Conservation (phyloP, 2,329 filamentous ascomycete genomes). For the Fusarium nygamai region DNA sequence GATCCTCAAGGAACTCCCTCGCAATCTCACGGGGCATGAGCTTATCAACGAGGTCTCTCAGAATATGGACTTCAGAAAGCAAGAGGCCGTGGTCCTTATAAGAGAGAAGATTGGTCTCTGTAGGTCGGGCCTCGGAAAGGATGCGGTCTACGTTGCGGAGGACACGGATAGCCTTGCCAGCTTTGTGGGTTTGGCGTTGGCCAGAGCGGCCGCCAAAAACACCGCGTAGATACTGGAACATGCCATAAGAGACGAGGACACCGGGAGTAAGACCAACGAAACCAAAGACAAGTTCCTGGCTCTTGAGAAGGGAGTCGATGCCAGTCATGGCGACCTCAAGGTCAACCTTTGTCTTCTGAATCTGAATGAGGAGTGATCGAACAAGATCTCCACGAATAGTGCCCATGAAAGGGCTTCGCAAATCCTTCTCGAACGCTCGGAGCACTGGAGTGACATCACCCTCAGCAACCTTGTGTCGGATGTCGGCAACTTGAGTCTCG, state of each 20-base stretch:
- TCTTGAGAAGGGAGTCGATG: slow-evolving; percentile 93
- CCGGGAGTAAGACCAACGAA: slow-evolving; percentile 95
- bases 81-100: slow-evolving; percentile 94
- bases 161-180: slow-evolving; percentile 78
- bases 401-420: slow-evolving; percentile 83
- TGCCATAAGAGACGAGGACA: slow-evolving; percentile 83
- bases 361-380: slow-evolving; percentile 90
- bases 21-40: slow-evolving; percentile 79
- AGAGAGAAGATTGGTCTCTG: slow-evolving; percentile 77
- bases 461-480: slow-evolving; percentile 83
- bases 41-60: slow-evolving; percentile 69
- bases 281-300: slow-evolving; percentile 97
- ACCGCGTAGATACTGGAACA: slow-evolving; percentile 75
- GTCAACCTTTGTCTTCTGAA: slow-evolving; percentile 99
- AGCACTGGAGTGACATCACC: slow-evolving; percentile 94
- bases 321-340: slow-evolving; percentile 95
- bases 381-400: slow-evolving; percentile 88
- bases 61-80: slow-evolving; percentile 86
- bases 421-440: slow-evolving; percentile 88
- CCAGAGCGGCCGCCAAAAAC: slow-evolving; percentile 78
- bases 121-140: slow-evolving; percentile 73
- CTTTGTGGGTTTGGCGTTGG: slow-evolving; percentile 69
- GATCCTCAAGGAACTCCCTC: slow-evolving; percentile 87
- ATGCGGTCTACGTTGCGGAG: slow-evolving; percentile 90
- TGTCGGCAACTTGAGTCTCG: slow-evolving; percentile 75